Evolutionary conservation across 2,329 filamentous ascomycete species (phyloP).

Genomic region (Cytospora chrysosperma): DNA sequence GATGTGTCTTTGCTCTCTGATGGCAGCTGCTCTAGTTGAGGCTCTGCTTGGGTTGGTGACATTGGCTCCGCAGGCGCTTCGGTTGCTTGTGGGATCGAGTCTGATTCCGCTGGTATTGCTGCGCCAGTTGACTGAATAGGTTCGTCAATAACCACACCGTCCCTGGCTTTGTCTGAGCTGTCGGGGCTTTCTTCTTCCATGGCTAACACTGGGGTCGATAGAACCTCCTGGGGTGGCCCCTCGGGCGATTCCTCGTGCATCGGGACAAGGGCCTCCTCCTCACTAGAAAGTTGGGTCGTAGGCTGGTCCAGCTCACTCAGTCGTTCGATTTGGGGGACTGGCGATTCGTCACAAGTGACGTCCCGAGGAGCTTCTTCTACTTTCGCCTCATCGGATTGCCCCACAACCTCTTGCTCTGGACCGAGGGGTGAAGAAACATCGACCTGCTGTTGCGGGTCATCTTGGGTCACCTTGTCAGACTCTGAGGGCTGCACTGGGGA

Average conservation of each 20-base stretch:
- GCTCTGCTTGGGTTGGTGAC: neutral
- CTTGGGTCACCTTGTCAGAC: neutral
- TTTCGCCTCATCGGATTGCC: too few species aligned
- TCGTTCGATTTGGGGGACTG: neutral
- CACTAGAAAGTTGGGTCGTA: neutral
- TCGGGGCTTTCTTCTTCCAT: constrained; percentile 25
- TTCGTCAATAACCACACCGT: neutral
- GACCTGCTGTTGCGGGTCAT: neutral
- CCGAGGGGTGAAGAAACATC: neutral
- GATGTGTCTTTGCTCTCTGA: neutral
- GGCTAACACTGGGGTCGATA: constrained; percentile 17
- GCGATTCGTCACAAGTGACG: neutral
- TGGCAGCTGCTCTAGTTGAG: neutral
- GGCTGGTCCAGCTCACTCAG: neutral
- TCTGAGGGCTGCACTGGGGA: neutral
- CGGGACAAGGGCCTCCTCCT: neutral
- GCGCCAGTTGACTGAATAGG: neutral
- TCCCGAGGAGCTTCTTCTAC: neutral
- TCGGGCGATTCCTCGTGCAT: neutral
- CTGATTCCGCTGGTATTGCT: neutral
- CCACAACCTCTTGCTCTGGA: neutral
- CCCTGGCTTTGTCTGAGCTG: constrained; percentile 32
- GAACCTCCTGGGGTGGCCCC: constrained; percentile 23
- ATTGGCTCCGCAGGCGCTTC: neutral
- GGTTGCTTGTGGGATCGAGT: neutral